phyloP scores from a whole-genome alignment of 2,329 filamentous ascomycete genomes.

The Xylariaceae sp. region DNA sequence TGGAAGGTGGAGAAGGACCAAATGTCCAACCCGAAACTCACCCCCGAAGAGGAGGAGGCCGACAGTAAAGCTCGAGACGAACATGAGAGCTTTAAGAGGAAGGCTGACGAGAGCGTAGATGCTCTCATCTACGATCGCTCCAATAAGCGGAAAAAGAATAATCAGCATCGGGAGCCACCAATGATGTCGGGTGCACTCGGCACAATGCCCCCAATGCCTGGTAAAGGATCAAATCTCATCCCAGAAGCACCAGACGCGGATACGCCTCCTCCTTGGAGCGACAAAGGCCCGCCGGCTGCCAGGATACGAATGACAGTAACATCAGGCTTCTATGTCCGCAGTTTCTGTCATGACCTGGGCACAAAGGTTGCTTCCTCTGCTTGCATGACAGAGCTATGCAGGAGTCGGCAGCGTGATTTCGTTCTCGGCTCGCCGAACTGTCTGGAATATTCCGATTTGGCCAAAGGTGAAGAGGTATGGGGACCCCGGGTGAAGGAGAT shows the following conservation, averaged over 20 bases:
- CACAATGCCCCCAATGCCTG: slow-evolving; percentile 41
- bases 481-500: slow-evolving; percentile 63
- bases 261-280: slow-evolving; percentile 54
- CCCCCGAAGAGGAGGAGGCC: slow-evolving; percentile 51
- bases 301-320: slow-evolving; percentile 88
- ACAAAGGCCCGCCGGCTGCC: slow-evolving; percentile 68
- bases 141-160: slow-evolving; percentile 33
- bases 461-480: slow-evolving; percentile 76
- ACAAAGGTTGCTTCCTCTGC: slow-evolving; percentile 75
- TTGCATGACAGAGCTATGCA: slow-evolving; percentile 79
- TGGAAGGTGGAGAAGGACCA: slow-evolving; percentile 60
- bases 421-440: slow-evolving; percentile 66
- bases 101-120: slow-evolving; percentile 56
- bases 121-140: slow-evolving; percentile 51
- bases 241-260: slow-evolving; percentile 43
- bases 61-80: slow-evolving; percentile 53
- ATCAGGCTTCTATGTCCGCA: slow-evolving; percentile 94
- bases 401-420: slow-evolving; percentile 79
- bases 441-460: slow-evolving; percentile 73
- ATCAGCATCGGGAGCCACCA: slow-evolving; percentile 32
- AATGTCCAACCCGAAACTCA: slow-evolving; percentile 45
- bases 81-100: slow-evolving; percentile 55
- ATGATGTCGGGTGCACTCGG: slow-evolving; percentile 58
- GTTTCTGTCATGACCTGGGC: slow-evolving; percentile 87
- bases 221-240: slow-evolving; percentile 51